Evolutionary conservation across 2,329 filamentous ascomycete genomes (phyloP).

Genomic region (Verticillium zaregamsianum): DNA sequence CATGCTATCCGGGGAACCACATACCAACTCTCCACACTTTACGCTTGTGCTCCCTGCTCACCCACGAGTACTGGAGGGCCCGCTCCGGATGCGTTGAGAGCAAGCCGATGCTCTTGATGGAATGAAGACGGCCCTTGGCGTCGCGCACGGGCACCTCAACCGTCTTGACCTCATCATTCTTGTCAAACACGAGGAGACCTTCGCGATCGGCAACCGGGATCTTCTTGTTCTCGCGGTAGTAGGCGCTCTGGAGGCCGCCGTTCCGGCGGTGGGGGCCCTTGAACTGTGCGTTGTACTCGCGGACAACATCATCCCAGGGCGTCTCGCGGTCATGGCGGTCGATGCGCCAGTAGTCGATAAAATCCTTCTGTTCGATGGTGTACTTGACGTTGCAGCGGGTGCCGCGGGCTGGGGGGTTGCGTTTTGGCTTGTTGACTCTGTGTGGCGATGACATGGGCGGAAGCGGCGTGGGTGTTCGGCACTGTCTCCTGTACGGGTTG

Average conservation of each 20-base stretch:
- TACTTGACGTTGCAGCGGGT: constrained; percentile 16
- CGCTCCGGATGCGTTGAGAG: constrained; percentile 27
- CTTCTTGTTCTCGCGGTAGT: constrained; percentile 16
- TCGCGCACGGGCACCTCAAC: constrained; percentile 17
- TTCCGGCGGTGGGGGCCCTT: constrained; percentile 13
- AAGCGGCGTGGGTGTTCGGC: constrained; percentile 3
- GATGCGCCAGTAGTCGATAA: constrained; percentile 14
- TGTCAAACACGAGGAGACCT: constrained; percentile 13
- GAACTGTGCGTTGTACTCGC: constrained; percentile 13
- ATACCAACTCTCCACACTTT: constrained; percentile 20
- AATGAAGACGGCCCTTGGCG: constrained; percentile 11
- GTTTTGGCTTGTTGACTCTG: constrained; percentile 3
- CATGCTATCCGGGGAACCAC: constrained; percentile 9
- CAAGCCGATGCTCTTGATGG: constrained; percentile 20
- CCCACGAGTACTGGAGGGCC: constrained; percentile 27
- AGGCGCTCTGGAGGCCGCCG: constrained; percentile 13
- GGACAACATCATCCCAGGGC: constrained; percentile 15
- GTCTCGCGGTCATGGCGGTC: constrained; percentile 14
- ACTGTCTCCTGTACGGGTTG: neutral
- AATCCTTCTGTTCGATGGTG: constrained; percentile 16
- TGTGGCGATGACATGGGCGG: neutral
- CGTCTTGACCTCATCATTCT: constrained; percentile 12
- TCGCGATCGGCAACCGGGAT: constrained; percentile 12
- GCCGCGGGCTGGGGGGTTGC: constrained; percentile 7
- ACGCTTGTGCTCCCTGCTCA: constrained; percentile 17